Percentiles rank a stretch among this genome's conserved stretches.
phyloP scores from a whole-genome alignment of 2,329 filamentous ascomycete species.

The Aspergillus novoparasiticus region DNA sequence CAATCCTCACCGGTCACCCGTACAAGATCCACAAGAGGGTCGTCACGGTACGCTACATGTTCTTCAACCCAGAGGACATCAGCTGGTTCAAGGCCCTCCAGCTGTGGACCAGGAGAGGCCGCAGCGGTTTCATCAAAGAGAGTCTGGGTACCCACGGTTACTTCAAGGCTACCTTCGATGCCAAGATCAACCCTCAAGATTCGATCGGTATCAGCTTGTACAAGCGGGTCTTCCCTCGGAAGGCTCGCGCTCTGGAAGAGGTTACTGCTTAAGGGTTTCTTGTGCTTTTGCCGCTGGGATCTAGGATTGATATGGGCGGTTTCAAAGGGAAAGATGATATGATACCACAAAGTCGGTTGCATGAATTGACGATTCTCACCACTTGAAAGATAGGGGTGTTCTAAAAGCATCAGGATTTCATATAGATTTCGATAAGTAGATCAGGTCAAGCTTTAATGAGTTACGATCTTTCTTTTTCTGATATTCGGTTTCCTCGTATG shows the following conservation, averaged over 20 bases:
- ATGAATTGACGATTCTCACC: conserved; percentile 27
- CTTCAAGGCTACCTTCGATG: conserved; percentile 98
- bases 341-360: conserved; percentile 29
- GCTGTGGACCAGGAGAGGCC: conserved; percentile 87
- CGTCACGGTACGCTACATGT: conserved; percentile 98
- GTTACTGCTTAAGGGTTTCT: conserved; percentile 22
- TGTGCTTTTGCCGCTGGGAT: conserved; percentile 5
- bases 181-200: conserved; percentile 93
- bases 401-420: conserved; percentile 28
- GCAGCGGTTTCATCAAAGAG: conserved; percentile 92
- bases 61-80: conserved; percentile 95
- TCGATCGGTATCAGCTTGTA: conserved; percentile 87
- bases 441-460: conserved; percentile 29
- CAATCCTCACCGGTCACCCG: conserved; percentile 91
- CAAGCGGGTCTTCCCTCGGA: conserved; percentile 80
- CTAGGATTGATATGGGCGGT: background rate
- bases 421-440: conserved; percentile 27
- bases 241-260: conserved; percentile 55
- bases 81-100: conserved; percentile 97
- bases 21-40: conserved; percentile 99
- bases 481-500: background rate
- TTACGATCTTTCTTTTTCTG: conserved; percentile 28
- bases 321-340: conserved; percentile 26
- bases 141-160: conserved; percentile 96
- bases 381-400: conserved; percentile 14